A percentile compares a stretch with the other conserved stretches of the same genome.
These are phyloP conservation scores for Hygrocybe coccinea DNA, from an alignment of 768 basidiomycete species.

Conservation along the genomic window DNA sequence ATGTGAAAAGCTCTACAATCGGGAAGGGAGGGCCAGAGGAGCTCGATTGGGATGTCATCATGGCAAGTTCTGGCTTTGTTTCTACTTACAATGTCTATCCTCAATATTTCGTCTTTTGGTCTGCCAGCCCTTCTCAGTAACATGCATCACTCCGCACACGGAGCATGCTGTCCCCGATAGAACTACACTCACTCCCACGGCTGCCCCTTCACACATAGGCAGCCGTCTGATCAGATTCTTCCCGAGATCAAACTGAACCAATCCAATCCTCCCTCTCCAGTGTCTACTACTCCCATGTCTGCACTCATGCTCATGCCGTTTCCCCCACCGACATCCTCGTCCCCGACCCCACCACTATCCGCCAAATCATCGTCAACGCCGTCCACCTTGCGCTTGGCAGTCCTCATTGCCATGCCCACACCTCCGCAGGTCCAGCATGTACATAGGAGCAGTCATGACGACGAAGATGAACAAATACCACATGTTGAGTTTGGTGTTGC, in stretches of 20 bases:
- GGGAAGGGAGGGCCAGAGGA: conserved; percentile 15
- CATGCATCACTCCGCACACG: conserved; percentile 11
- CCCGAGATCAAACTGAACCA: too few species aligned
- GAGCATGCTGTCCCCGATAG: background rate
- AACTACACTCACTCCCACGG: background rate
- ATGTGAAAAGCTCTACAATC: background rate
- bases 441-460: background rate
- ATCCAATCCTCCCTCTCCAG: background rate
- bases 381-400: conserved; percentile 30
- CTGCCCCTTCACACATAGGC: background rate
- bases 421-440: background rate
- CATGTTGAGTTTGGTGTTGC: conserved; percentile 26
- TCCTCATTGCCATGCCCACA: conserved; percentile 44
- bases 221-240: background rate
- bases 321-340: conserved; percentile 2
- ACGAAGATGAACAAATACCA: conserved; percentile 22
- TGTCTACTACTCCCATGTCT: conserved; percentile 7
- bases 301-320: conserved; percentile 10
- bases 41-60: conserved; percentile 25
- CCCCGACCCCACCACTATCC: conserved; percentile 2
- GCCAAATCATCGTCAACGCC: background rate
- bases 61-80: conserved; percentile 15
- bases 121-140: conserved; percentile 18
- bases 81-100: background rate
- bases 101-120: conserved; percentile 14